Base-by-base conservation (phyloP, 106 monocot genomes). In the Dendrobium chrysotoxum region DNA sequence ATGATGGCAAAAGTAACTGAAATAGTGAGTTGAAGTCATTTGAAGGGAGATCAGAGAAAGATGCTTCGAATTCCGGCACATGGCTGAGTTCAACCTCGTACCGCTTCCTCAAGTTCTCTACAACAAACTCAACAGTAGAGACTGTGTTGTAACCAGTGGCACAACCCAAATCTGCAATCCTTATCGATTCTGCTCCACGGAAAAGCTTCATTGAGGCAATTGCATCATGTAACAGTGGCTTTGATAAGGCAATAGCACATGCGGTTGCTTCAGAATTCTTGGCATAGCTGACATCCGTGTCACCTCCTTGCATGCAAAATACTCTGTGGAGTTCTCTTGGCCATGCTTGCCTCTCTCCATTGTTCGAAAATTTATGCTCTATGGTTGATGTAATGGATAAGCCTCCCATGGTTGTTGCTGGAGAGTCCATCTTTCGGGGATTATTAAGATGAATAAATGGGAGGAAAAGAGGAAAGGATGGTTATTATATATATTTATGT, bases 21-120 rank as follows among this genome's bases (percentile, higher is more conserved):
- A 90, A 90, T 13, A 90, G 84, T 2, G 88, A 86, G 82, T 90
- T 90, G 88, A 90, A 90, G 21, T 90, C 90, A 50, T 90, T 90
- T 1, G 86, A 88, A 4, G 90, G 90, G 65, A 90, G 88, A 44
- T 90, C 88, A 4, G 84, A 84, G 82, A 90, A 90, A 84, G 86
- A 90, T 55, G 82, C 88, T 70, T 90, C 88, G 75, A 90, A 88
- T 35, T 90, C 90, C 0, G 90, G 90, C 54, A 78, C 75, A 38
- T 12, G 55, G 41, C 17, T 80, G 20, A 10, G 54, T 70, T 88
- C 85, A 8, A 70, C 39, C 65, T 84, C 74, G 79, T 86, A 90
- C 9, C 84, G 55, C n/a, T 25, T 47, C 47, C 85, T 46, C 54
- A 90, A 71, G 82, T 41, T 80, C 11, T 20, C 39, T 25, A 88